Evolutionary conservation across 2,329 filamentous ascomycete genomes (phyloP).

Genomic region (Pseudogymnoascus sp.): DNA sequence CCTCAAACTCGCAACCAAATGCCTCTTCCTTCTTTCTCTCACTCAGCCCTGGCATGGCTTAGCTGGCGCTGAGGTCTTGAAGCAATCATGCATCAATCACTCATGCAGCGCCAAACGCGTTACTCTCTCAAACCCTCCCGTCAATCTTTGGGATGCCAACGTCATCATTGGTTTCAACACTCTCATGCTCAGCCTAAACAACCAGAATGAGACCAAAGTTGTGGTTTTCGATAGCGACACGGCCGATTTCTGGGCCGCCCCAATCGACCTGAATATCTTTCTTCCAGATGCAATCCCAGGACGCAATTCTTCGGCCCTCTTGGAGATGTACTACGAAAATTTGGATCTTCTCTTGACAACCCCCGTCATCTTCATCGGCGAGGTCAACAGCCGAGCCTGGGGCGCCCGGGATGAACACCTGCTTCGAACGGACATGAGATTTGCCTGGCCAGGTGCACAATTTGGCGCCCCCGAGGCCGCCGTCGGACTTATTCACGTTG

Average conservation of each 20-base stretch:
- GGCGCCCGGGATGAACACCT: slow-evolving; percentile 14
- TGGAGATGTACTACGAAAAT: background rate
- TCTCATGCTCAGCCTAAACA: background rate
- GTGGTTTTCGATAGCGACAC: background rate
- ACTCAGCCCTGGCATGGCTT: background rate
- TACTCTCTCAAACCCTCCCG: background rate
- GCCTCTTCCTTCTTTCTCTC: background rate
- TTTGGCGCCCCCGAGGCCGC: slow-evolving; percentile 12
- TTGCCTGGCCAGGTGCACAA: slow-evolving; percentile 6
- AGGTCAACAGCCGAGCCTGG: slow-evolving; percentile 10
- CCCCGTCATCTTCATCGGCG: slow-evolving; percentile 11
- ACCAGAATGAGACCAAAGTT: background rate
- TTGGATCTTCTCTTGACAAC: background rate
- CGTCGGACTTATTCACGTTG: slow-evolving; percentile 10
- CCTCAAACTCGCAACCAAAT: background rate
- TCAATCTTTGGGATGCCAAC: background rate
- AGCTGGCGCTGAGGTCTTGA: background rate
- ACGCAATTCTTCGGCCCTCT: background rate
- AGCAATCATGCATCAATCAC: background rate
- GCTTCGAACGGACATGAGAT: slow-evolving; percentile 14
- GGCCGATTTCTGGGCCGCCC: background rate
- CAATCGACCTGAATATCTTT: background rate
- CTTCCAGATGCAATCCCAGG: background rate
- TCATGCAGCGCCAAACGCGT: background rate
- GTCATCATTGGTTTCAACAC: background rate